These are phyloP conservation scores for Amyloporia xantha DNA, from an alignment of 768 basidiomycete genomes.

Conservation along the genomic window DNA sequence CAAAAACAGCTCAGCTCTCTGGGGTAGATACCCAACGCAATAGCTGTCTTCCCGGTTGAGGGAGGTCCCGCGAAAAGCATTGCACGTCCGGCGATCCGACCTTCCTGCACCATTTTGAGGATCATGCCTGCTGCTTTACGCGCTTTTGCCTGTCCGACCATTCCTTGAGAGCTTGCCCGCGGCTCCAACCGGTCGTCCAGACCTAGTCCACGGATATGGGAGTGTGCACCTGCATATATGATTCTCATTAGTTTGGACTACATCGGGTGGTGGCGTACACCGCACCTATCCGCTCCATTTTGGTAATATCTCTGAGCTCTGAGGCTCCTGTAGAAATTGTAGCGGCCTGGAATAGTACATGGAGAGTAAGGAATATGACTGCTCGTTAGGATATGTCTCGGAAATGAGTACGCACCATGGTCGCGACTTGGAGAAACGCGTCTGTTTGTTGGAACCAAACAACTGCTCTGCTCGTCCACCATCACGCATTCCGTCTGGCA, in stretches of 20 bases:
- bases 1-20: constrained; percentile 1
- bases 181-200: constrained; percentile 91
- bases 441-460: constrained; percentile 29
- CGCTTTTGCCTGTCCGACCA: constrained; percentile 96
- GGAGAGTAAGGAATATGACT: neutral
- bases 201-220: constrained; percentile 93
- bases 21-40: constrained; percentile 72
- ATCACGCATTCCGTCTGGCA: neutral
- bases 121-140: constrained; percentile 97
- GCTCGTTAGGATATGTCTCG: neutral
- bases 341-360: constrained; percentile 38
- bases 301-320: constrained; percentile 80
- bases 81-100: constrained; percentile 89
- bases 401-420: constrained; percentile 20
- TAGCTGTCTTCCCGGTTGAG: constrained; percentile 96
- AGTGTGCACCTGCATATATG: constrained; percentile 63
- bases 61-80: constrained; percentile 98
- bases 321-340: constrained; percentile 74
- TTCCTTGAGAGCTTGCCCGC: constrained; percentile 82
- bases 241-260: neutral
- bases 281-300: constrained; percentile 88
- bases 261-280: neutral
- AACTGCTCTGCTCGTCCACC: constrained; percentile 7
- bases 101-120: constrained; percentile 96
- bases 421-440: constrained; percentile 23